Evolutionary conservation across 2,329 filamentous ascomycete species (phyloP).

Genomic region (Colletotrichum chlorophyti): DNA sequence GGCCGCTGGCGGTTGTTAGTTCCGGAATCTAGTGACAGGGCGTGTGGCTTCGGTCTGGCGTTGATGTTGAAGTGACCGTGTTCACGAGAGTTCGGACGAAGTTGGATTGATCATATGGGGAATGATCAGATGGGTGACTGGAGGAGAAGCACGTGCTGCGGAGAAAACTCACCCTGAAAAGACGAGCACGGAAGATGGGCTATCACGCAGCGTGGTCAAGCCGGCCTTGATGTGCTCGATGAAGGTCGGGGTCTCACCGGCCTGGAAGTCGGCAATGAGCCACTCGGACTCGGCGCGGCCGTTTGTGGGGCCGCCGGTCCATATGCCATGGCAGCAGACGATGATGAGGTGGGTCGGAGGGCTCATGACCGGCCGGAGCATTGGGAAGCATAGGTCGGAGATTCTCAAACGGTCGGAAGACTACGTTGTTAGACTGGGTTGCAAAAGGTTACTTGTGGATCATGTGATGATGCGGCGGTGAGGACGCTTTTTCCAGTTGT

Average conservation of each 20-base stretch:
- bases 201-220: slow-evolving; percentile 56
- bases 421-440: too few relatives aligned
- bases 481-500: neutral
- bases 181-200: slow-evolving; percentile 60
- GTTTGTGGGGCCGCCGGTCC: slow-evolving; percentile 61
- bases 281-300: slow-evolving; percentile 67
- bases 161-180: slow-evolving; percentile 73
- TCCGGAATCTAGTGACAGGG: neutral
- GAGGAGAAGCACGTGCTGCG: too few relatives aligned
- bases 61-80: neutral
- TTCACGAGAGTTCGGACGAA: too few relatives aligned
- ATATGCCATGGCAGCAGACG: slow-evolving; percentile 87
- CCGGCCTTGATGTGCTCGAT: slow-evolving; percentile 76
- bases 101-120: too few relatives aligned
- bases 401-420: neutral
- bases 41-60: too few relatives aligned
- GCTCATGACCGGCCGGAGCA: slow-evolving; percentile 3
- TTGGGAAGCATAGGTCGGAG: neutral
- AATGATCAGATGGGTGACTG: too few relatives aligned
- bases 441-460: slow-evolving; percentile 5
- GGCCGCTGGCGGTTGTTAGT: slow-evolving; percentile 54
- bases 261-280: slow-evolving; percentile 80
- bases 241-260: slow-evolving; percentile 80
- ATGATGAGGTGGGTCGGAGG: slow-evolving; percentile 68
- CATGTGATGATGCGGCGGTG: slow-evolving; percentile 25